phyloP scores from a whole-genome alignment of 2,329 filamentous ascomycete species.

The Colletotrichum endophyticum region DNA sequence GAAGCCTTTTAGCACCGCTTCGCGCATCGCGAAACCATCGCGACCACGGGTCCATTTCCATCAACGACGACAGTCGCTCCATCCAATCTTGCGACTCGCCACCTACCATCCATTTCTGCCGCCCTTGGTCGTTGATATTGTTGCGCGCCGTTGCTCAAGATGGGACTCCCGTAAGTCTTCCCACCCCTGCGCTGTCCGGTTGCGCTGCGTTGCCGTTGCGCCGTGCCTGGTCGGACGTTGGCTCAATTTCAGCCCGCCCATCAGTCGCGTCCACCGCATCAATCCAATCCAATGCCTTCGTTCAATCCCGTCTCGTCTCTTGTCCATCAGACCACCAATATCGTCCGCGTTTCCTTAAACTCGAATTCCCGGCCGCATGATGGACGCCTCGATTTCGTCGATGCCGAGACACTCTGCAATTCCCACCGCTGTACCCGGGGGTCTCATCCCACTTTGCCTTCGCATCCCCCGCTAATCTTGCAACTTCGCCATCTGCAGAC shows the following conservation, averaged over 20 bases:
- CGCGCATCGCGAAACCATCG: constrained; percentile 18
- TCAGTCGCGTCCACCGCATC: constrained; percentile 10
- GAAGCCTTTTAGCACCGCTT: background rate
- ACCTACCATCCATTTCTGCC: background rate
- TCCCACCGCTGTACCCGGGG: constrained; percentile 14
- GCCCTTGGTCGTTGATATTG: background rate
- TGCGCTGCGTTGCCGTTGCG: constrained; percentile 11
- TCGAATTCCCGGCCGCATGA: background rate
- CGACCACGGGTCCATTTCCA: constrained; percentile 4
- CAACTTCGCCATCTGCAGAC: constrained; percentile 31
- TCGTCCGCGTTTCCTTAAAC: background rate
- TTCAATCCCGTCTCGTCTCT: background rate
- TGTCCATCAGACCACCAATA: background rate
- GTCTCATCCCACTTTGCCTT: background rate
- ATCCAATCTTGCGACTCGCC: background rate
- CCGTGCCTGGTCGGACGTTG: constrained; percentile 9
- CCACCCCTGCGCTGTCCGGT: background rate
- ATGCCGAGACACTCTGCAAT: background rate
- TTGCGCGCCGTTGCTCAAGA: constrained; percentile 25
- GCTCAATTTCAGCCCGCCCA: constrained; percentile 19
- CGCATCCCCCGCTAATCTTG: constrained; percentile 8
- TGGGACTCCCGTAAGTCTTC: constrained; percentile 54
- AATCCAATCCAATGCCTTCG: background rate
- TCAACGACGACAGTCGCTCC: background rate
- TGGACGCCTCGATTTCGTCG: background rate